These are phyloP conservation scores for Zygotorulaspora chibaensis DNA, from an alignment of 805 yeast species.

Conservation along the genomic window DNA sequence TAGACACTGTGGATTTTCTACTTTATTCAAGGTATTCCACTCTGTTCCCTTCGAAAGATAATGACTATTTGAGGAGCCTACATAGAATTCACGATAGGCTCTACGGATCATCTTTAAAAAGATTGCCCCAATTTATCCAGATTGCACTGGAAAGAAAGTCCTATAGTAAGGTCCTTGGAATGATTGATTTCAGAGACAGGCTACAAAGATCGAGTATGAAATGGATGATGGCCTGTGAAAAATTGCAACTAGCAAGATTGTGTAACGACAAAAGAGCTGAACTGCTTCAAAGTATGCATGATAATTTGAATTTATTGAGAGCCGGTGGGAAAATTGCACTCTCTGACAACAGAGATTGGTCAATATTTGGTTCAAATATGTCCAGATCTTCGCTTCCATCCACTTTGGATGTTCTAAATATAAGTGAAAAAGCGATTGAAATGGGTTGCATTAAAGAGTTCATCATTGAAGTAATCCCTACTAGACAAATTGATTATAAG, in stretches of 20 bases:
- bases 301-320: constrained; percentile 33
- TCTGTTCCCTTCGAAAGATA: constrained; percentile 41
- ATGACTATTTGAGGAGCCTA: constrained; percentile 29
- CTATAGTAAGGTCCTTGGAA: constrained; percentile 63
- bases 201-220: constrained; percentile 48
- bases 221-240: constrained; percentile 30
- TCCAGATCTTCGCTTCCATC: constrained; percentile 11
- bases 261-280: constrained; percentile 29
- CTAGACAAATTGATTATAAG: constrained; percentile 9
- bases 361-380: constrained; percentile 18
- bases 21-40: constrained; percentile 47
- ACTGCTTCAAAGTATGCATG: constrained; percentile 16
- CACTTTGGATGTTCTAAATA: constrained; percentile 14
- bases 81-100: constrained; percentile 41
- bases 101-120: constrained; percentile 47
- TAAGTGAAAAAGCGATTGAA: constrained; percentile 14
- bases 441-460: constrained; percentile 21
- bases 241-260: constrained; percentile 26
- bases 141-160: constrained; percentile 55
- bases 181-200: constrained; percentile 55
- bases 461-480: constrained; percentile 20
- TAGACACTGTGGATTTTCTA: constrained; percentile 60
- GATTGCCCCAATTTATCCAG: constrained; percentile 47
- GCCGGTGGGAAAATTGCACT: constrained; percentile 18
- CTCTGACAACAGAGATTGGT: constrained; percentile 30